Base-by-base conservation (phyloP, 306 rosid species). In the Fragaria ananassa region DNA sequence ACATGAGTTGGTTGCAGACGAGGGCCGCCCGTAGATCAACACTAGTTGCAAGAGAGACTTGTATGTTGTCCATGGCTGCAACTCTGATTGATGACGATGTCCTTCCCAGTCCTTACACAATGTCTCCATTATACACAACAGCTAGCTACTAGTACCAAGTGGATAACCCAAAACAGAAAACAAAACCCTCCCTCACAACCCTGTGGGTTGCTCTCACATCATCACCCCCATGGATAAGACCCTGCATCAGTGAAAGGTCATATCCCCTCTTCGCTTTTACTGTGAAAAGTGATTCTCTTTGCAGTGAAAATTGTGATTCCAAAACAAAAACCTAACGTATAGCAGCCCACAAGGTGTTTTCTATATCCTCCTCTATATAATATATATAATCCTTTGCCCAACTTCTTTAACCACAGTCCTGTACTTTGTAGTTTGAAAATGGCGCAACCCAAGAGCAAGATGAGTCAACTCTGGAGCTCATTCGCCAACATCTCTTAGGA, bases 401-500 rank as follows among this genome's bases (percentile, higher is more conserved):
- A 18, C 25, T 64, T 8, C 25, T 3, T 34, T 14, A 3, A 13
- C 46, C 41, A 25, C 11, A 60, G 41, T 29, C 67, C 41, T 25
- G 0, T 4, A 5, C 19, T 29, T 58, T 29, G 3, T 34, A 37
- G 61, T 18, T 47, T 66, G 18, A 50, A 58, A 31, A 76, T 86
- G 76, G 75, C 49, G 42, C 76, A 35, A 25, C 19, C 2, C 34
- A 58, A 60, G 69, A 74, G 19, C 61, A 39, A 4, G 65, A 81
- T 15, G 85, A 78, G 76, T 81, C 79, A 14, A 54, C 78, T 72
- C 63, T 86, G 12, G 84, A 86, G 31, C 70, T 81, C 49, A 83
- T 86, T 10, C 80, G 87, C 45, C 84, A 78, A 53, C 72, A 70
- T 68, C 89, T 86, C 34, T 74, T 86, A 21, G 81, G 73, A n/a